phyloP scores from a whole-genome alignment of 2,329 filamentous ascomycete species.

The Septoria linicola region DNA sequence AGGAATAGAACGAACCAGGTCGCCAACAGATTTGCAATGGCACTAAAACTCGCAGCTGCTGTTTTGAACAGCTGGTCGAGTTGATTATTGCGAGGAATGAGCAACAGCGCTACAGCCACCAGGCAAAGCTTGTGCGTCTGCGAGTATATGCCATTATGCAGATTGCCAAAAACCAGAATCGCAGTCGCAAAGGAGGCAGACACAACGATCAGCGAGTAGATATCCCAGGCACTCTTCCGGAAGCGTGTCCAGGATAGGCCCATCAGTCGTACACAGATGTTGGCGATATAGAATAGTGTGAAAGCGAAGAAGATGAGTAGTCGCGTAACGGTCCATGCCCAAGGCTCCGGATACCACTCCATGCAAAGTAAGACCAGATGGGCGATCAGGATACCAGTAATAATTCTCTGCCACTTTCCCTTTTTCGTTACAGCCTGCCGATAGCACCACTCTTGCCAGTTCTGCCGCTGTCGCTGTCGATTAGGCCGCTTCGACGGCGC shows the following conservation, averaged over 20 bases:
- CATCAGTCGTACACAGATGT: conserved; percentile 78
- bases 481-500: conserved; percentile 92
- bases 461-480: conserved; percentile 66
- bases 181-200: conserved; percentile 78
- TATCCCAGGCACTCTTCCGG: conserved; percentile 88
- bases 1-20: conserved; percentile 98
- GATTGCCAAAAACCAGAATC: conserved; percentile 67
- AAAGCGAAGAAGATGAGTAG: conserved; percentile 66
- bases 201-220: conserved; percentile 81
- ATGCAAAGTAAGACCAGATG: conserved; percentile 80
- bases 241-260: conserved; percentile 92
- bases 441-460: conserved; percentile 92
- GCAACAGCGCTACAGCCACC: conserved; percentile 80
- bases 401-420: conserved; percentile 81
- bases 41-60: conserved; percentile 84
- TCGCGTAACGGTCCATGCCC: conserved; percentile 68
- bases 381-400: conserved; percentile 75
- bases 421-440: conserved; percentile 90
- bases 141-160: conserved; percentile 59
- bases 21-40: conserved; percentile 86
- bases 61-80: conserved; percentile 99
- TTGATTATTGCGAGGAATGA: conserved; percentile 95
- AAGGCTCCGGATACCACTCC: conserved; percentile 77
- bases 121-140: conserved; percentile 93
- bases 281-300: conserved; percentile 76